phyloP scores from a whole-genome alignment of 2,329 filamentous ascomycete species.

The Sclerotiophoma versabilis region DNA sequence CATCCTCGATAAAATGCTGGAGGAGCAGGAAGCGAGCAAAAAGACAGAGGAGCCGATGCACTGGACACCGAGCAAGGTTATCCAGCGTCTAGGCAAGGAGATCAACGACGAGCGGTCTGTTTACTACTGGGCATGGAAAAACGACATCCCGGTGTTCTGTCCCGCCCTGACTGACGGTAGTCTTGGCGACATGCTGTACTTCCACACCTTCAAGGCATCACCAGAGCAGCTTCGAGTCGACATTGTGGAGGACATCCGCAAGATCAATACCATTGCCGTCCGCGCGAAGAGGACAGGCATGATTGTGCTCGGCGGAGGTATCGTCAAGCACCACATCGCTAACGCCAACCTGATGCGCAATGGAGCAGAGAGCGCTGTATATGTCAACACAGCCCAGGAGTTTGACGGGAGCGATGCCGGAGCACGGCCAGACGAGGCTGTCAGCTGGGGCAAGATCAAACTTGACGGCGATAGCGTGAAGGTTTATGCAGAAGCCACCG shows the following conservation, averaged over 20 bases:
- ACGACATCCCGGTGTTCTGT: slow-evolving; percentile 96
- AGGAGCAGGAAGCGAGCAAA: slow-evolving; percentile 86
- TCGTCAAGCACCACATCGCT: slow-evolving; percentile 98
- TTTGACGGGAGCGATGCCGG: slow-evolving; percentile 98
- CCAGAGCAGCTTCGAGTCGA: slow-evolving; percentile 84
- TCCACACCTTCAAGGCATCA: slow-evolving; percentile 92
- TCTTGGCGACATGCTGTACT: slow-evolving; percentile 97
- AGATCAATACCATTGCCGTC: slow-evolving; percentile 90
- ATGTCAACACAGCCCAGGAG: slow-evolving; percentile 96
- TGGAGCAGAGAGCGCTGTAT: slow-evolving; percentile 94
- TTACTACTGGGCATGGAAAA: slow-evolving; percentile 97
- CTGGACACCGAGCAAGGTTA: slow-evolving; percentile 95
- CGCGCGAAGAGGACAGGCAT: slow-evolving; percentile 88
- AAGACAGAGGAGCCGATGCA: slow-evolving; percentile 71
- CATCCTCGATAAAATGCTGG: slow-evolving; percentile 91
- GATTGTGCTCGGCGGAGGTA: slow-evolving; percentile 91
- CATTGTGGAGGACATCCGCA: slow-evolving; percentile 91
- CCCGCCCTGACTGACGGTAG: slow-evolving; percentile 95
- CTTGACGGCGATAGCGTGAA: slow-evolving; percentile 87
- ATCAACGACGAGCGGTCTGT: slow-evolving; percentile 92
- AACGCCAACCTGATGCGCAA: slow-evolving; percentile 98
- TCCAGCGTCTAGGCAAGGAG: slow-evolving; percentile 86
- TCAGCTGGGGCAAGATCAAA: slow-evolving; percentile 99
- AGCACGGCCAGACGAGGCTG: slow-evolving; percentile 91
- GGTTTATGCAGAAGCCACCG: slow-evolving; percentile 73